Conservation (phyloP, 2,329 filamentous ascomycete species). For the Fusarium sp. region DNA sequence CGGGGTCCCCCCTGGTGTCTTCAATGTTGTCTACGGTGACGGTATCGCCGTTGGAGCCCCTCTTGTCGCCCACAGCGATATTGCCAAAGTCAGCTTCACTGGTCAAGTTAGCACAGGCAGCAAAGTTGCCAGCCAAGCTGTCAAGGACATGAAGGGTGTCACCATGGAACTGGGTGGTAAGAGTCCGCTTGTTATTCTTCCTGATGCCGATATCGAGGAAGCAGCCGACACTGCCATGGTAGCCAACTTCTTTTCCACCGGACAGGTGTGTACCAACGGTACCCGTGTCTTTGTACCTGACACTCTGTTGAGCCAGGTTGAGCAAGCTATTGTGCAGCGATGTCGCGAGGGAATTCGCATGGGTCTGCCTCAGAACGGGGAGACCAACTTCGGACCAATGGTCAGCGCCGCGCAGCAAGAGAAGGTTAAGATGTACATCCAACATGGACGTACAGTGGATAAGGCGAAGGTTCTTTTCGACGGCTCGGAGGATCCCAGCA, state of each 20-base stretch:
- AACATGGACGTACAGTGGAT: constrained; percentile 77
- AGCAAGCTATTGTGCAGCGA: constrained; percentile 66
- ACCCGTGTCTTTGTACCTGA: constrained; percentile 85
- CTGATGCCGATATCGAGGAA: constrained; percentile 79
- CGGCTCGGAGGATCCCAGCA: constrained; percentile 67
- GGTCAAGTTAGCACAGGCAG: constrained; percentile 85
- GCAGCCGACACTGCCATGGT: constrained; percentile 94
- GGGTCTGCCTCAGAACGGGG: constrained; percentile 75
- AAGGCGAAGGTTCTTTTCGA: constrained; percentile 79
- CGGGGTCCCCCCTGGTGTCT: constrained; percentile 82
- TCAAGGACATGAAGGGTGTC: constrained; percentile 85
- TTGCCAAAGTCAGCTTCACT: constrained; percentile 91
- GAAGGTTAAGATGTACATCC: constrained; percentile 82
- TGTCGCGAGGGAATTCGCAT: constrained; percentile 75
- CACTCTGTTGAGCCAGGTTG: constrained; percentile 72
- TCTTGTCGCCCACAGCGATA: constrained; percentile 74
- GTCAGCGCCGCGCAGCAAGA: constrained; percentile 78
- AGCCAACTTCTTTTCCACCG: constrained; percentile 91
- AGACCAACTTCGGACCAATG: constrained; percentile 85
- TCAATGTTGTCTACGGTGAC: constrained; percentile 86
- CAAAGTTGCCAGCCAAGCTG: constrained; percentile 81
- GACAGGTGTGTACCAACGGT: constrained; percentile 93
- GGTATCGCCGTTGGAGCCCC: constrained; percentile 77
- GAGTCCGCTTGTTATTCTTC: constrained; percentile 81
- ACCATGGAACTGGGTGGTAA: constrained; percentile 95